Conservation (phyloP, 1,139 yeast species). For the Yamadazyma aaseri region DNA sequence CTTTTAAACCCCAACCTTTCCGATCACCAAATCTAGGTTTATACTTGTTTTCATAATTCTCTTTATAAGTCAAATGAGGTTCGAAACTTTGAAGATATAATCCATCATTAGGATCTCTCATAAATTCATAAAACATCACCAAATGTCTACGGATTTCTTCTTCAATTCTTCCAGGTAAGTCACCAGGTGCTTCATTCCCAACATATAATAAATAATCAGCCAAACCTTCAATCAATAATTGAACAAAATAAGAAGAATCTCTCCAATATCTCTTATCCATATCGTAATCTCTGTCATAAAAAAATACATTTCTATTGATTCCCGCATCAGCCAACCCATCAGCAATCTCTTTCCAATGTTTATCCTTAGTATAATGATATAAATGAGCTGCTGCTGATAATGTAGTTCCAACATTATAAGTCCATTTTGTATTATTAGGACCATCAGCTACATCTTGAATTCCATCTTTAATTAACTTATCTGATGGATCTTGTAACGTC, state of each 20-base stretch:
- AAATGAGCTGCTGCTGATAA: conserved; percentile 54
- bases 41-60: conserved; percentile 49
- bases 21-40: conserved; percentile 55
- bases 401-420: conserved; percentile 71
- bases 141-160: conserved; percentile 51
- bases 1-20: conserved; percentile 51
- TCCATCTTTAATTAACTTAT: conserved; percentile 64
- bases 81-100: conserved; percentile 62
- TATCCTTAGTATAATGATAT: conserved; percentile 52
- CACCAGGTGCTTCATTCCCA: conserved; percentile 45
- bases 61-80: conserved; percentile 54
- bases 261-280: conserved; percentile 60
- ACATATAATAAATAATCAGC: conserved; percentile 61
- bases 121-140: conserved; percentile 54
- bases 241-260: conserved; percentile 64
- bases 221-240: conserved; percentile 64
- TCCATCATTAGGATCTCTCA: conserved; percentile 59
- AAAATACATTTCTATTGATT: conserved; percentile 52
- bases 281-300: conserved; percentile 67
- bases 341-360: conserved; percentile 56
- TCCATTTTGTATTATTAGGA: conserved; percentile 56
- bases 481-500: conserved; percentile 51
- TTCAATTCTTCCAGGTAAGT: conserved; percentile 33
- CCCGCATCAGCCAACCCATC: conserved; percentile 60
- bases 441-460: conserved; percentile 48